Conservation (phyloP, 176 grass and related monocot species). For the Avena insularis region DNA sequence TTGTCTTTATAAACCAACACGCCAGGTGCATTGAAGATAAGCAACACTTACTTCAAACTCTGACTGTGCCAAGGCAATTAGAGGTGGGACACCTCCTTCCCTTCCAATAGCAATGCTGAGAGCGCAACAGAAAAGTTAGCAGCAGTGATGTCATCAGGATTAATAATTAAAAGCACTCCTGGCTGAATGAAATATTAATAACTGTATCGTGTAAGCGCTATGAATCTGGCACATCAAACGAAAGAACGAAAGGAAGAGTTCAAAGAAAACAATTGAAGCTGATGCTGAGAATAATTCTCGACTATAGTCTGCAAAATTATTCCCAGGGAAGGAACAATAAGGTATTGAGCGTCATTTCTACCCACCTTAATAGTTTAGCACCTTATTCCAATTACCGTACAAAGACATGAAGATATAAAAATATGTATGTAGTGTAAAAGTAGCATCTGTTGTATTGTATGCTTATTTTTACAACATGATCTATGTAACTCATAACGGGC, state of each 20-base stretch:
- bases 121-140: slow-evolving; percentile 40
- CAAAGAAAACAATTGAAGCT: background rate
- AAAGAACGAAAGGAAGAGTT: background rate
- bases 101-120: slow-evolving; percentile 94
- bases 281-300: background rate
- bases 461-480: slow-evolving; percentile 17
- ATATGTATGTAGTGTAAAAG: background rate
- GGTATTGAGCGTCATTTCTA: background rate
- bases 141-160: slow-evolving; percentile 15
- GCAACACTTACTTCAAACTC: slow-evolving; percentile 82
- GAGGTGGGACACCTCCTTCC: slow-evolving; percentile 86
- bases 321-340: background rate
- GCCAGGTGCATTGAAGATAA: slow-evolving; percentile 18
- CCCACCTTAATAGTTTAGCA: background rate
- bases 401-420: slow-evolving; percentile 3
- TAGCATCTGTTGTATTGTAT: background rate
- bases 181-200: background rate
- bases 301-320: background rate
- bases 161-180: background rate
- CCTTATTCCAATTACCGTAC: slow-evolving; percentile 5
- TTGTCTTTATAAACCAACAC: slow-evolving; percentile 21
- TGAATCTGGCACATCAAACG: background rate
- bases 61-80: slow-evolving; percentile 87
- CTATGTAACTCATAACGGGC: background rate
- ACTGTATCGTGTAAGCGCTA: background rate